Base-by-base conservation (phyloP, 148 eudicot genomes). In the Rhododendron molle region DNA sequence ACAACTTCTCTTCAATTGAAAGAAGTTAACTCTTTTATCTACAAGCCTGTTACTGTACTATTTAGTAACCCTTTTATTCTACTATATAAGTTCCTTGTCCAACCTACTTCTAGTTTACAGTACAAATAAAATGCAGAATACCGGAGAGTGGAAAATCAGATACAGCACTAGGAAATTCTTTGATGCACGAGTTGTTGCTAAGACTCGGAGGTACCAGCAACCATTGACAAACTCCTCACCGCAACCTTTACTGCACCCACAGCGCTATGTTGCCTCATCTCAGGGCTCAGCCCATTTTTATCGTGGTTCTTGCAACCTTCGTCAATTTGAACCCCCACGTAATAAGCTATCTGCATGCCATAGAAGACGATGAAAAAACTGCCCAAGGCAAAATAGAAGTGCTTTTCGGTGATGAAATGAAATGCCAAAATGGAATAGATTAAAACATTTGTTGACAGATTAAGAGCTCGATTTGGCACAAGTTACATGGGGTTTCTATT, bases 241-340 rank as follows among this genome's bases (percentile, higher is more conserved):
- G 97, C 98, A 49, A 95, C 97, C 87, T 93, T 95, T 1, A 94
- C 94, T 52, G 98, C 95, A 13, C 93, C 99, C n/a, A 96, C 93
- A 62, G 84, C 92, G 44, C 99, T 92, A 26, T 86, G 94, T 34
- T 92, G 99, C 85, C 88, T 91, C 88, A 87, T 73, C 85, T 92
- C 93, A 0, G 95, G 93, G 78, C 91, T 90, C 83, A 89, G 76
- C 47, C 86, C 86, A 13, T 91, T 86, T 76, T 84, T 85, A 40
- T 90, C 92, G 13, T 81, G 83, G n/a, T 79, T 74, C 79, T 36
- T 76, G 38, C 86, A 46, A 76, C 89, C 85, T 47, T 89, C 93
- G 50, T 91, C 93, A 82, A 88, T 89, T 49, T 94, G 96, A 89
- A 94, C 91, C 87, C 91, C 98, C 21, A 94, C 93, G 86, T 92